Evolutionary conservation across 352 stramenopile genomes (phyloP).

Genomic region (Thraustochytrium sp.): DNA sequence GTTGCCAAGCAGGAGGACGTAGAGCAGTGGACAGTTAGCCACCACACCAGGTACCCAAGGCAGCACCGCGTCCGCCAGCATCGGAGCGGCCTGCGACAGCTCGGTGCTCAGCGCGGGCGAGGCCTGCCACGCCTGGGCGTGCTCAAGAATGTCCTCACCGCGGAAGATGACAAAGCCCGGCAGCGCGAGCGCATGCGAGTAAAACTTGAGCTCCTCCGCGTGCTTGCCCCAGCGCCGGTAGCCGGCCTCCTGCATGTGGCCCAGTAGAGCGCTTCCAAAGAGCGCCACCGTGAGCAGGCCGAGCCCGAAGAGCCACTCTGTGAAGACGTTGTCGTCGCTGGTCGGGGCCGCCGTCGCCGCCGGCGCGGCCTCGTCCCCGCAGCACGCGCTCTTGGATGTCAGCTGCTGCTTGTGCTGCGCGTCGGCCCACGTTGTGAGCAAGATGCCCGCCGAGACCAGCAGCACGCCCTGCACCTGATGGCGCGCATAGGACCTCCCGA

Average conservation of each 20-base stretch:
- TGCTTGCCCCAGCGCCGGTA: conserved; percentile 30
- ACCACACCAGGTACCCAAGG: not conserved
- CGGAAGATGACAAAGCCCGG: conserved; percentile 5
- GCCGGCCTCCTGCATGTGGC: conserved; percentile 22
- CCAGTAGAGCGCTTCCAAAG: conserved; percentile 8
- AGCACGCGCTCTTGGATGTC: not conserved
- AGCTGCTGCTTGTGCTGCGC: not conserved
- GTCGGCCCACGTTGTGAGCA: conserved; percentile 18
- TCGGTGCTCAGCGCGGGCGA: not conserved
- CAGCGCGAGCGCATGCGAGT: conserved; percentile 39
- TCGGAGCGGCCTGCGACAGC: not conserved
- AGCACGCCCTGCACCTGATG: conserved; percentile 34
- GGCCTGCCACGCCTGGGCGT: not conserved
- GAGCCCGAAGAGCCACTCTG: conserved; percentile 32
- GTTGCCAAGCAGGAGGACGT: conserved; percentile 2
- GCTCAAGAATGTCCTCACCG: not conserved
- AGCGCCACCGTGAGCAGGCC: conserved; percentile 19
- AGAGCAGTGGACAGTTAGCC: not conserved
- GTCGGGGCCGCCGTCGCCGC: not conserved
- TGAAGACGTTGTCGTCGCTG: not conserved
- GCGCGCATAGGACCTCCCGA: not conserved
- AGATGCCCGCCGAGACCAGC: conserved; percentile 11
- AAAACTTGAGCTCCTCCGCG: conserved; percentile 37
- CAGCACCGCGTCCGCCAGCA: not conserved
- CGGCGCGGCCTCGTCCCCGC: not conserved